phyloP scores from a whole-genome alignment of 192 early-diverging fungal species.

The Phlyctochytrium arcticum region DNA sequence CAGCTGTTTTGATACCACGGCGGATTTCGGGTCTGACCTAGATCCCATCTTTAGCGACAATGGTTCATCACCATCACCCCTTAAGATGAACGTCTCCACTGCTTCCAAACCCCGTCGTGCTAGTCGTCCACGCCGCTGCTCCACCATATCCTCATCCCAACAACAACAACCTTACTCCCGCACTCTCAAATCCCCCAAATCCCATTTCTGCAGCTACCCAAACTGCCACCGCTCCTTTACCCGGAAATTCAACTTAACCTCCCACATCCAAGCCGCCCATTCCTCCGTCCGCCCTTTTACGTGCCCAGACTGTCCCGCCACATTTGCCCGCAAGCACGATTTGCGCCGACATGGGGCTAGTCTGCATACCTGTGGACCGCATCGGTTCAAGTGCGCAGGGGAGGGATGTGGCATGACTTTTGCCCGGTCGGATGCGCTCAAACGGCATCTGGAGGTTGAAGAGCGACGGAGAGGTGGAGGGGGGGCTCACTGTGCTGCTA shows the following conservation, averaged over 20 bases:
- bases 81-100: too few relatives aligned
- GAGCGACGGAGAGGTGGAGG: not conserved
- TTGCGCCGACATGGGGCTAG: constrained; percentile 50
- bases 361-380: not conserved
- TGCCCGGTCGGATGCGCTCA: constrained; percentile 35
- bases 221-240: constrained; percentile 61
- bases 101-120: too few relatives aligned
- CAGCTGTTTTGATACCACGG: too few relatives aligned
- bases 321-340: constrained; percentile 78
- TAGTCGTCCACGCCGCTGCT: too few relatives aligned
- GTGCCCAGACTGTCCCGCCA: constrained; percentile 58
- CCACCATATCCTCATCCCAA: too few relatives aligned
- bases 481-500: not conserved
- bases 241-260: constrained; percentile 60
- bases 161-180: too few relatives aligned
- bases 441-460: constrained; percentile 29
- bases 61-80: too few relatives aligned
- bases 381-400: constrained; percentile 7
- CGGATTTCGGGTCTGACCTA: too few relatives aligned
- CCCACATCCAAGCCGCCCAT: constrained; percentile 55
- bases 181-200: too few relatives aligned
- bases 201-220: constrained; percentile 45
- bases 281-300: constrained; percentile 52
- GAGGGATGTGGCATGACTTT: constrained; percentile 14
- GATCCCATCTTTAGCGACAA: too few relatives aligned